These are phyloP conservation scores for Arabidopsis lyrata DNA, from an alignment of 441 rosid species.

Conservation along the genomic window DNA sequence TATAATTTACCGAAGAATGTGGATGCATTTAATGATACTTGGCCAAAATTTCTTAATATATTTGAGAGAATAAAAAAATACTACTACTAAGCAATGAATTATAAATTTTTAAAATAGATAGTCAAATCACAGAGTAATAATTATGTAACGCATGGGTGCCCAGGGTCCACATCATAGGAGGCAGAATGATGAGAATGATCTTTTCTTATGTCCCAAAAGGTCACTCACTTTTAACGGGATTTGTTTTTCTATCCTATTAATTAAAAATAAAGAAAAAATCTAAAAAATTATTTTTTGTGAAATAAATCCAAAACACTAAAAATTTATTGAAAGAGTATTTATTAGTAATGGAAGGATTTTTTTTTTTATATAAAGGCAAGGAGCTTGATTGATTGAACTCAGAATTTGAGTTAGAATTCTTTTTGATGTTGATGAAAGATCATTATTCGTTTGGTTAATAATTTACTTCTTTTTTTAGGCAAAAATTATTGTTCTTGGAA, in stretches of 20 bases:
- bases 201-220: constrained; percentile 44
- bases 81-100: background rate
- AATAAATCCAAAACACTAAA: too few relatives aligned
- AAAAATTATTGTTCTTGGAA: constrained; percentile 12
- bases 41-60: background rate
- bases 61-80: background rate
- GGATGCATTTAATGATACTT: constrained; percentile 31
- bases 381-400: background rate
- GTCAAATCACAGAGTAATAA: constrained; percentile 47
- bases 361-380: too few relatives aligned
- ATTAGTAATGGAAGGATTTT: too few relatives aligned
- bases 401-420: background rate
- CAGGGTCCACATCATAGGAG: constrained; percentile 47
- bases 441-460: too few relatives aligned
- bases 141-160: constrained; percentile 45
- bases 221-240: constrained; percentile 45
- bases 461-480: background rate
- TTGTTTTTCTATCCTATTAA: constrained; percentile 13
- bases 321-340: too few relatives aligned
- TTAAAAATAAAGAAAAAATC: too few relatives aligned
- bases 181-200: constrained; percentile 45
- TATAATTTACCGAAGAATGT: constrained; percentile 16
- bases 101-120: background rate
- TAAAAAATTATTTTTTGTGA: too few relatives aligned
- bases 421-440: background rate